A percentile compares a stretch with the other conserved stretches of the same genome.
phyloP scores from a whole-genome alignment of 176 grass and related monocot species.

The Dactylis glomerata region DNA sequence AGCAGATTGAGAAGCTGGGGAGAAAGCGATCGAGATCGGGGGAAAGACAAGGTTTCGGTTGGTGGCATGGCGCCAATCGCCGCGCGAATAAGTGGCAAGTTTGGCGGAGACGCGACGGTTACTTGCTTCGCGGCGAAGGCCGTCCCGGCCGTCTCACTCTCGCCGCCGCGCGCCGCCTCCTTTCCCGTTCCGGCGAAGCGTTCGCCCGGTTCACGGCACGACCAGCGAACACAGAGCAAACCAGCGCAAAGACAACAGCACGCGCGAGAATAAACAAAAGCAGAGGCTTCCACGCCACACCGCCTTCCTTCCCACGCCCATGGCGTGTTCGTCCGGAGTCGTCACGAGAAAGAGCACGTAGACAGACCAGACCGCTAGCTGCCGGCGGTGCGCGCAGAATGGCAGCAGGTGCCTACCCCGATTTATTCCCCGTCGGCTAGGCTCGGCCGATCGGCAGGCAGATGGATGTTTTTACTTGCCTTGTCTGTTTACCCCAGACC shows the following conservation, averaged over 20 bases:
- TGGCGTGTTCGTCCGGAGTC: background rate
- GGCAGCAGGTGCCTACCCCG: background rate
- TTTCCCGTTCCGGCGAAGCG: background rate
- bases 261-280: no score
- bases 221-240: background rate
- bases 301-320: background rate
- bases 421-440: background rate
- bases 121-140: constrained; percentile 50
- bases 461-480: constrained; percentile 12
- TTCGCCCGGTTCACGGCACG: background rate
- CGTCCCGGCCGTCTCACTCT: background rate
- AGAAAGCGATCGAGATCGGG: background rate
- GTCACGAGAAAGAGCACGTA: background rate
- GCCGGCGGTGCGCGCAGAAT: background rate
- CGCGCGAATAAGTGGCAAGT: background rate
- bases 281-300: background rate
- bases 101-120: constrained; percentile 15
- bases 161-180: background rate
- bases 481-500: background rate
- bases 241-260: no score
- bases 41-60: background rate
- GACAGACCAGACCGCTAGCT: background rate
- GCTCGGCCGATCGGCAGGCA: background rate
- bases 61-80: background rate
- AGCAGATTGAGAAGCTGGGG: background rate